These are phyloP conservation scores for Xylariaceae sp. DNA, from an alignment of 2,329 filamentous ascomycete genomes.

Conservation along the genomic window DNA sequence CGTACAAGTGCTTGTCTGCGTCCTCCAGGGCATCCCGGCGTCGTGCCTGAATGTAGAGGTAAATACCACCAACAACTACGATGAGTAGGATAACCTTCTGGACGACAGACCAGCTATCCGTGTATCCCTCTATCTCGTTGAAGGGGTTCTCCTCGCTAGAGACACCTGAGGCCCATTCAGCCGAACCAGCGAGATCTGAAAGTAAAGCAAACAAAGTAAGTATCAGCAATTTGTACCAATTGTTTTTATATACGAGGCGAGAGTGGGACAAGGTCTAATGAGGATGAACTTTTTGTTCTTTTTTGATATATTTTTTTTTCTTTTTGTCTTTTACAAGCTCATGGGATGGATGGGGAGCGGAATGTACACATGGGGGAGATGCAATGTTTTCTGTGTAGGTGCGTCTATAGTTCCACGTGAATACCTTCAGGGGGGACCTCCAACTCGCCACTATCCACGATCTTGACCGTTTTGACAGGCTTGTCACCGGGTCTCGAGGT, in stretches of 20 bases:
- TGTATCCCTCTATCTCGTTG: constrained; percentile 2
- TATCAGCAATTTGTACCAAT: constrained; percentile 31
- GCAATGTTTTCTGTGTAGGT: constrained; percentile 16
- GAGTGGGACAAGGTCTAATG: constrained; percentile 28
- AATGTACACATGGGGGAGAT: constrained; percentile 25
- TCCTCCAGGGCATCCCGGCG: constrained; percentile 31
- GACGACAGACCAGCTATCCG: constrained; percentile 39
- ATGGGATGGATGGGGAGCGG: constrained; percentile 25
- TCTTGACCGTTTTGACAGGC: constrained; percentile 65
- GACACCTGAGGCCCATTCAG: constrained; percentile 36
- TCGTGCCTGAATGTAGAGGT: constrained; percentile 40
- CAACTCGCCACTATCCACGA: constrained; percentile 78
- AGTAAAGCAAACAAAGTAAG: constrained; percentile 13
- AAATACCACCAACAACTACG: constrained; percentile 43
- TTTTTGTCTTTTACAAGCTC: constrained; percentile 10
- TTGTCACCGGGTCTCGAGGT: constrained; percentile 60
- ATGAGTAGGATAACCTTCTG: constrained; percentile 49
- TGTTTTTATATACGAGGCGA: constrained; percentile 25
- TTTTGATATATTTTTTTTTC: constrained; percentile 1
- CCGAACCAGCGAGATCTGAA: constrained; percentile 34
- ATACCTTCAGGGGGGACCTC: constrained; percentile 87
- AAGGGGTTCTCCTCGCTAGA: constrained; percentile 27
- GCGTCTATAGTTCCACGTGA: constrained; percentile 74
- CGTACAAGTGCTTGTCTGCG: constrained; percentile 41
- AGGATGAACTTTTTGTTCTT: constrained; percentile 2